Evolutionary conservation across 306 rosid species (phyloP).

Genomic region (Vigna trinervia): DNA sequence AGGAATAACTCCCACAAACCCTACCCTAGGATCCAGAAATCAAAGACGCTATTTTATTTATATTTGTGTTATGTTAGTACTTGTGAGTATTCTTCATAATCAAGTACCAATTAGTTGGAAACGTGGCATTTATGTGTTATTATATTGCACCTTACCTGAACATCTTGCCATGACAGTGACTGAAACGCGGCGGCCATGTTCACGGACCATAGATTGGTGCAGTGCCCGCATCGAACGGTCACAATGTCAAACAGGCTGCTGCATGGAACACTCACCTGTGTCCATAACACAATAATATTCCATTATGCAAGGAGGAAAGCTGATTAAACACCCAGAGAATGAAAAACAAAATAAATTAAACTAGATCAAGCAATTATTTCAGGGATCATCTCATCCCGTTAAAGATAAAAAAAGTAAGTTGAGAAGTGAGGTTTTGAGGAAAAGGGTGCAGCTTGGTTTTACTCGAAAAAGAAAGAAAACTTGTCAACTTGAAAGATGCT

Average conservation of each 20-base stretch:
- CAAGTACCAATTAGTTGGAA: background rate
- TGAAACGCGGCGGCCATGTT: conserved; percentile 99
- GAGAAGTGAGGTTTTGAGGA: background rate
- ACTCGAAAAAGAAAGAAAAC: conserved; percentile 24
- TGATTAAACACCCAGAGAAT: background rate
- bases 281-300: background rate
- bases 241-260: conserved; percentile 86
- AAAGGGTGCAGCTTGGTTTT: conserved; percentile 9
- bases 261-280: conserved; percentile 99
- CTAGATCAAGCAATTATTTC: conserved; percentile 4
- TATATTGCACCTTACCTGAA: conserved; percentile 58
- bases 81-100: background rate
- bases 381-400: background rate
- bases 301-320: background rate
- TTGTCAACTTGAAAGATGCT: conserved; percentile 24
- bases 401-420: too few species aligned
- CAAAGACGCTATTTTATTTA: conserved; percentile 14
- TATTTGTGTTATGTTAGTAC: background rate
- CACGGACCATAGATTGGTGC: conserved; percentile 99
- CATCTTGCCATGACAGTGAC: conserved; percentile 90
- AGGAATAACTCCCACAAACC: conserved; percentile 45
- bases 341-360: background rate
- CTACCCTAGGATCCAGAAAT: conserved; percentile 48
- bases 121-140: background rate
- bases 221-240: conserved; percentile 99